Conservation (phyloP, 352 stramenopile species). For the Globisporangium nodosum region DNA sequence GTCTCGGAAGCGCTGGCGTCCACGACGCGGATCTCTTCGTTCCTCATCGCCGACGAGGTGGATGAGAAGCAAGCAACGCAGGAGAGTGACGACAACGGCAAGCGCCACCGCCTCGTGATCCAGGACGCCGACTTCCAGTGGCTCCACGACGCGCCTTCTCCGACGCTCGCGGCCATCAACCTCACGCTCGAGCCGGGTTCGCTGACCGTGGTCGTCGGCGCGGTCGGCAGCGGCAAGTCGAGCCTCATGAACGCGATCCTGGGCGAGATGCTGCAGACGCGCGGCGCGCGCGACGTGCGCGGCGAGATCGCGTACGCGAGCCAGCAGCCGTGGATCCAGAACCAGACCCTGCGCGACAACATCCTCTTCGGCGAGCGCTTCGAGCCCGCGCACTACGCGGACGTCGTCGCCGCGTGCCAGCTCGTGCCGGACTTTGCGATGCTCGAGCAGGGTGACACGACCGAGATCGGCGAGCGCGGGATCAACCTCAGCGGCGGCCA, state of each 20-base stretch:
- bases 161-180: constrained; percentile 33
- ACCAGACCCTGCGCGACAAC: constrained; percentile 45
- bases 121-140: constrained; percentile 29
- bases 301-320: constrained; percentile 34
- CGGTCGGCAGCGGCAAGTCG: constrained; percentile 48
- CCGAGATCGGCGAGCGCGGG: constrained; percentile 90
- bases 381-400: constrained; percentile 32
- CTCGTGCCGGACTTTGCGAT: constrained; percentile 84
- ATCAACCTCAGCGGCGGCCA: constrained; percentile 86
- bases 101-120: constrained; percentile 11
- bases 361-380: constrained; percentile 47
- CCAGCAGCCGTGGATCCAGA: constrained; percentile 49
- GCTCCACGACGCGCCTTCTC: constrained; percentile 13
- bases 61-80: constrained; percentile 10
- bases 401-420: constrained; percentile 68
- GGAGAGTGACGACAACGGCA: neutral
- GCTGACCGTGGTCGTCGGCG: constrained; percentile 35
- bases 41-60: constrained; percentile 37
- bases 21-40: constrained; percentile 28
- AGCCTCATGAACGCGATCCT: constrained; percentile 43
- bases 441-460: constrained; percentile 84
- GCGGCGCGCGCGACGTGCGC: constrained; percentile 17
- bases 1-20: constrained; percentile 43
- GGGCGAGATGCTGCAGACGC: constrained; percentile 36
- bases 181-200: constrained; percentile 49